Evolutionary conservation across 805 yeast species (phyloP), one percentile per base, ranked within the genome.

Genomic region (Nakazawaea pomicola): DNA sequence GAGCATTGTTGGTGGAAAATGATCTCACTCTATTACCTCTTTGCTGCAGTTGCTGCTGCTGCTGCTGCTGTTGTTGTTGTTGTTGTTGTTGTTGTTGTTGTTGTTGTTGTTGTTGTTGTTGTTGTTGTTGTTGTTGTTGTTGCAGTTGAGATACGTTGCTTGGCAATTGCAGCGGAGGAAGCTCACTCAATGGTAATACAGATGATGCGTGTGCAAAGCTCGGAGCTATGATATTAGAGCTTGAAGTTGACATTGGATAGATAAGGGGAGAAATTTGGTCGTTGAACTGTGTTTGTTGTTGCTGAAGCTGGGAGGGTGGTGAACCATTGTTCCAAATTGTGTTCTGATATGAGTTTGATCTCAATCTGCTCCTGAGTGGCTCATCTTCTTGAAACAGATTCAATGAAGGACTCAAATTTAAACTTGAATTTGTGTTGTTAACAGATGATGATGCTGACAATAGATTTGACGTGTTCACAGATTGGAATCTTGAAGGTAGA

Each of bases 291-390:
- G 24, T 46, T 16, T 8, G 48, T 32, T 12, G 47, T 40, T 35
- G 70, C 74, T n/a, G n/a, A n/a, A n/a, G n/a, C n/a, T n/a, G n/a
- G n/a, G n/a, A n/a, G n/a, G n/a, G n/a, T n/a, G n/a, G n/a, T n/a
- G n/a, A n/a, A n/a, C n/a, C n/a, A 50, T 72, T 79, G 46, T 74
- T 73, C 85, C 85, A 79, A 40, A 79, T 78, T 29, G 82, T 74
- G 47, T 73, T 63, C 32, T 67, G 63, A 31, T 78, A 59, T 1
- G 82, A 76, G 4, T 80, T 78, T 1, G 83, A 76, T 40, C 85
- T 67, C 47, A 73, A 58, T 48, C 84, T 60, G 24, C 48, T 49
- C 33, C 48, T 44, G 49, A 31, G 38, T 14, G 19, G 31, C 19
- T 25, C 6, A 17, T 27, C 17, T n/a, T 43, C 56, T 44, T 41